These are phyloP conservation scores for Yarrowia keelungensis DNA, from an alignment of 805 yeast genomes.

Conservation along the genomic window DNA sequence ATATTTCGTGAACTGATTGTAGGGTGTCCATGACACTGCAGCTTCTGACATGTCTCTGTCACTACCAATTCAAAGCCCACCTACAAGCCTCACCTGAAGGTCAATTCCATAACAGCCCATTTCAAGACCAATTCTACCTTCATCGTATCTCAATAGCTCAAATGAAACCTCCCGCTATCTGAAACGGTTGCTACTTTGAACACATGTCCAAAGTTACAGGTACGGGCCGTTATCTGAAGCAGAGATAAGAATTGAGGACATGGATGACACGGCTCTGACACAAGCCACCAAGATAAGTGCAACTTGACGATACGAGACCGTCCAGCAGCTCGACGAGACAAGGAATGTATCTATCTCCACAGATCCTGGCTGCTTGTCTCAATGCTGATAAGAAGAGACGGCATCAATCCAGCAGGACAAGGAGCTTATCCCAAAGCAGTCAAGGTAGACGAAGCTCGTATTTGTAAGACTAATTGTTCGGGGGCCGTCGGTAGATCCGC, in stretches of 20 bases:
- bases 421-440: conserved; percentile 11
- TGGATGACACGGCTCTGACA: no score
- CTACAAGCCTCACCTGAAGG: no score
- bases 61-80: no score
- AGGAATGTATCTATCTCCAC: no score
- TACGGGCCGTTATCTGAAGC: not conserved
- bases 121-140: no score
- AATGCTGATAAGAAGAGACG: conserved; percentile 17
- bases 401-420: conserved; percentile 30
- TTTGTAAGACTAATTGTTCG: not conserved
- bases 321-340: no score
- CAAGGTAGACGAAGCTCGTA: conserved; percentile 14
- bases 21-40: no score
- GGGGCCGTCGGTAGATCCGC: conserved; percentile 11
- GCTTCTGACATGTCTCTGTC: no score
- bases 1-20: no score
- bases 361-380: conserved; percentile 4
- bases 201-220: not conserved
- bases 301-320: no score
- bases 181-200: not conserved
- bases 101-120: no score
- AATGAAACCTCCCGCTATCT: not conserved
- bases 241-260: not conserved
- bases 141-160: no score
- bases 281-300: not conserved